Evolutionary conservation across 768 basidiomycete species (phyloP).

Genomic region (Gyrodon lividus): DNA sequence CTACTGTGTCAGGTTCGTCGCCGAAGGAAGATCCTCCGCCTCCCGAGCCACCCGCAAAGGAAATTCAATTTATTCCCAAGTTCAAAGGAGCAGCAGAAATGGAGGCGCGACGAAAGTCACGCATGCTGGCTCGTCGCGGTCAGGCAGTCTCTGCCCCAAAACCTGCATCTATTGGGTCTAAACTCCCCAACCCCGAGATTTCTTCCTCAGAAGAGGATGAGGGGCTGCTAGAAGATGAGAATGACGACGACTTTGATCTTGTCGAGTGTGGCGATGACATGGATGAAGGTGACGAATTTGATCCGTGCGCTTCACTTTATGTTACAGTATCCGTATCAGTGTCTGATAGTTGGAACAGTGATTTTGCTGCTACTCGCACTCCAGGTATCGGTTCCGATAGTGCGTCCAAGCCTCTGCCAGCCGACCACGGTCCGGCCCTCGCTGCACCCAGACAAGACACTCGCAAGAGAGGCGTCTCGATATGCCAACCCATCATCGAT

Average conservation of each 20-base stretch:
- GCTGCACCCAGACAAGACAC: slow-evolving; percentile 22
- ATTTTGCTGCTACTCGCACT: slow-evolving; percentile 63
- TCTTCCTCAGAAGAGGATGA: slow-evolving; percentile 56
- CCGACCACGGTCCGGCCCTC: slow-evolving; percentile 18
- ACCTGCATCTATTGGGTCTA: slow-evolving; percentile 21
- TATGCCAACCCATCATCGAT: slow-evolving; percentile 24
- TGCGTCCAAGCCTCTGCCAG: slow-evolving; percentile 46
- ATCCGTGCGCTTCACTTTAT: slow-evolving; percentile 55
- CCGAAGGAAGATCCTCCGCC: slow-evolving; percentile 15
- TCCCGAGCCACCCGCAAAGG: slow-evolving; percentile 44
- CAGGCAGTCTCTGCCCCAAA: slow-evolving; percentile 31
- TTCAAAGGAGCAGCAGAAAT: slow-evolving; percentile 87
- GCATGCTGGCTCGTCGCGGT: slow-evolving; percentile 61
- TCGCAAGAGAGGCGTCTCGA: slow-evolving; percentile 30
- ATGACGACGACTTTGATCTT: slow-evolving; percentile 49
- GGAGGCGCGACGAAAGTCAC: slow-evolving; percentile 65
- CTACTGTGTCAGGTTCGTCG: background rate
- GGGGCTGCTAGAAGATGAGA: slow-evolving; percentile 45
- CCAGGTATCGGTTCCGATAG: slow-evolving; percentile 53
- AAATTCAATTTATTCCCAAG: slow-evolving; percentile 65
- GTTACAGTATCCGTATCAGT: background rate
- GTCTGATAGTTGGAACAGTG: slow-evolving; percentile 38
- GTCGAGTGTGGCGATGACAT: slow-evolving; percentile 48
- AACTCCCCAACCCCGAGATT: slow-evolving; percentile 46
- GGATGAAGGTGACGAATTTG: slow-evolving; percentile 74